Conservation (phyloP, 306 rosid species). For the Senna siamea region DNA sequence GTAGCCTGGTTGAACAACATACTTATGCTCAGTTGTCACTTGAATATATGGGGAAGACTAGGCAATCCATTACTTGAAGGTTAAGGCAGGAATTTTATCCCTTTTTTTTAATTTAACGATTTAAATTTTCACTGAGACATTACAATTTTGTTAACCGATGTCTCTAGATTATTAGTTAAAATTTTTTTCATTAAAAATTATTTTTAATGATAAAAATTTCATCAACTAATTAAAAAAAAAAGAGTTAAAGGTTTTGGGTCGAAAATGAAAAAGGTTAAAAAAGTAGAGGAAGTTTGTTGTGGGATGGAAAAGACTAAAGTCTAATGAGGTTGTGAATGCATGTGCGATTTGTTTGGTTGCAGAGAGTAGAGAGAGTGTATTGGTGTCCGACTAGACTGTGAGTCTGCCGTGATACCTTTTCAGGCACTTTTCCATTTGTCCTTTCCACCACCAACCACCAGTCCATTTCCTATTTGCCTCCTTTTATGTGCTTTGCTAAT, state of each 20-base stretch:
- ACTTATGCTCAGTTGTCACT: background rate
- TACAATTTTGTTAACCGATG: too few species aligned
- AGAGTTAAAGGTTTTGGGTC: background rate
- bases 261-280: constrained; percentile 25
- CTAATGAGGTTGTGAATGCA: constrained; percentile 34
- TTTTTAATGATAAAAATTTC: too few species aligned
- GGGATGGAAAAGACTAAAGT: constrained; percentile 43
- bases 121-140: too few species aligned
- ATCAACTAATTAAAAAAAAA: too few species aligned
- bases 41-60: background rate
- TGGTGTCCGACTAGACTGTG: constrained; percentile 64
- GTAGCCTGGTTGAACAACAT: background rate
- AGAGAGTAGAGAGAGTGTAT: background rate
- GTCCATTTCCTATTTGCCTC: background rate
- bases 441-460: constrained; percentile 10
- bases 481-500: background rate
- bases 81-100: constrained; percentile 43
- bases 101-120: too few species aligned
- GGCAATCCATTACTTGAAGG: constrained; percentile 44
- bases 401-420: constrained; percentile 40
- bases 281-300: constrained; percentile 33
- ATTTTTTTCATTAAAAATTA: too few species aligned
- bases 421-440: constrained; percentile 16
- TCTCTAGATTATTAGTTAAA: too few species aligned
- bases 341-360: constrained; percentile 59